Percentiles rank a stretch among this genome's conserved stretches.
Evolutionary conservation across 192 early-diverging fungal genomes (phyloP).

Genomic region (Umbelopsis ramanniana): DNA sequence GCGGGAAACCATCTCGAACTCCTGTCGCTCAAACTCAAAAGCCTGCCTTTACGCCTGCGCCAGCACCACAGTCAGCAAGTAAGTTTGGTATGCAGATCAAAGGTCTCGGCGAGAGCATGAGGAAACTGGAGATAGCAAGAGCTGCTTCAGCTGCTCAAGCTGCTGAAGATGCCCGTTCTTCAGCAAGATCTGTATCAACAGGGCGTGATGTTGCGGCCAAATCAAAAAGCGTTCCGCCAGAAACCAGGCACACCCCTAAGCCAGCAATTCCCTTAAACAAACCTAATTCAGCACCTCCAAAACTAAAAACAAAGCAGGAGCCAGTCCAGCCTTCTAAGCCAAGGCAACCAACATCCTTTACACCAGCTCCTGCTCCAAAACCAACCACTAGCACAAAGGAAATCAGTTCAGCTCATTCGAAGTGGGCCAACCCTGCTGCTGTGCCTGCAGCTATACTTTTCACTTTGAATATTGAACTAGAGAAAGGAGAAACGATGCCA

Average conservation of each 20-base stretch:
- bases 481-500: conserved; percentile 12
- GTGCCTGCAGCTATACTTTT: conserved; percentile 6
- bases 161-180: background rate
- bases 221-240: background rate
- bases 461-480: conserved; percentile 30
- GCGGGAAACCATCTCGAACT: background rate
- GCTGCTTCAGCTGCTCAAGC: background rate
- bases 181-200: background rate
- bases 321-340: background rate
- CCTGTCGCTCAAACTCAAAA: background rate
- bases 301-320: background rate
- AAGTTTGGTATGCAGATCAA: conserved; percentile 3
- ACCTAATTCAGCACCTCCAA: too few species aligned
- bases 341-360: background rate
- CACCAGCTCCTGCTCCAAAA: background rate
- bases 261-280: too few species aligned
- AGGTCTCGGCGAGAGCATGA: background rate
- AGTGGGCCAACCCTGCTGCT: conserved; percentile 6
- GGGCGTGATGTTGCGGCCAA: background rate
- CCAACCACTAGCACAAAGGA: background rate
- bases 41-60: background rate
- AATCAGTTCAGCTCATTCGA: background rate
- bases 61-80: background rate
- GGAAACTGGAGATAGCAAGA: background rate
- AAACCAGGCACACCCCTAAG: too few species aligned